Base-by-base conservation (phyloP, 352 stramenopile genomes). In the Pythium rhizo-oryzae region DNA sequence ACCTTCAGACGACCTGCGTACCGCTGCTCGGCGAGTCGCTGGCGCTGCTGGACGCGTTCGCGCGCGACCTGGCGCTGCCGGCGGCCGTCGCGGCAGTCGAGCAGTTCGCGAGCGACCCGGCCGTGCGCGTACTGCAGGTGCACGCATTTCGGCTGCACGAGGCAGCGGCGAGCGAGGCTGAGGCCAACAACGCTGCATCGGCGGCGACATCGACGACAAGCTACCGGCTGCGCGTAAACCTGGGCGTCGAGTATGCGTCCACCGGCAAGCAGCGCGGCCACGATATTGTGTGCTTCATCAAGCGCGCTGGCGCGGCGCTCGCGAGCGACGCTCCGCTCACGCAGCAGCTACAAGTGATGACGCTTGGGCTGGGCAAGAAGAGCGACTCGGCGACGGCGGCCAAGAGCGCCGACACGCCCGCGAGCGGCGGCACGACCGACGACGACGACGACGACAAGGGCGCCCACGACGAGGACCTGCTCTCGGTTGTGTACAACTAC, bases 401-500 rank as follows among this genome's bases (percentile, higher is more conserved):
- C 28, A 77, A 84, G 44, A 71, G 41, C 41, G 41, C 70, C 23
- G 70, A 74, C 19, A 69, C 50, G 35, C 82, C 28, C 28, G 2
- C 72, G 62, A 81, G 83, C 11, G 89, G 90, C 49, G 78, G 75
- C 43, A 86, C 85, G 12, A 79, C 73, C 55, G 76, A 92, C n/a
- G 85, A 92, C 35, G 85, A 92, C 35, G 73, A 77, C 25, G 64
- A 70, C 37, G 66, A 75, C 56, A 82, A 90, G 18, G 75, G 68
- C 28, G 80, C 89, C 21, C 73, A 88, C 53, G 71, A 88, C 30
- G 79, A 79, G 33, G 89, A 89, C 63, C 33, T 96, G 65, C 76
- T 96, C 16, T 91, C 82, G 19, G 84, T 92, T 7, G 85, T 96
- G 46, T 96, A 96, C 82, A 96, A 94, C 69, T 94, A 94, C 67